A percentile compares a stretch with the other conserved stretches of the same genome.
Evolutionary conservation across 31 red algal species (phyloP).

Genomic region (Porphyra umbilicalis): DNA sequence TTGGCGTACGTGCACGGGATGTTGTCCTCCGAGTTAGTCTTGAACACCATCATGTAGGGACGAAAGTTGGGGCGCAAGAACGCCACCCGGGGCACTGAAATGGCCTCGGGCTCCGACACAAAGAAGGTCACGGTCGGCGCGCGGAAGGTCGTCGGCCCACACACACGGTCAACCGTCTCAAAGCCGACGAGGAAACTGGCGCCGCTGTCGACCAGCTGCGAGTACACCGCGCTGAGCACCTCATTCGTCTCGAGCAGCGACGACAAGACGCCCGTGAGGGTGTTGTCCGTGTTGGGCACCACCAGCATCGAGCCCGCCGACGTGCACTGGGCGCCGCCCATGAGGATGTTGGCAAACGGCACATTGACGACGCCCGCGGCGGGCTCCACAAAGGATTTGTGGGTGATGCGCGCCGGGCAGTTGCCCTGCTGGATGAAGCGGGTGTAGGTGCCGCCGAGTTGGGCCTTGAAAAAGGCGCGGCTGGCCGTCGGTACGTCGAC

Average conservation of each 20-base stretch:
- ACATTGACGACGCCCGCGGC: slow-evolving; percentile 31
- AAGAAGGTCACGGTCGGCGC: slow-evolving; percentile 41
- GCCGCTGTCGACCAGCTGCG: slow-evolving; percentile 13
- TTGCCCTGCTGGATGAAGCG: slow-evolving; percentile 49
- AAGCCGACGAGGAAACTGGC: slow-evolving; percentile 53
- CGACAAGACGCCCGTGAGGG: not conserved
- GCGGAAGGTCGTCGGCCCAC: slow-evolving; percentile 16
- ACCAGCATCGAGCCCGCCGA: slow-evolving; percentile 21
- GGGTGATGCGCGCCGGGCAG: slow-evolving; percentile 19
- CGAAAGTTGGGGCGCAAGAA: slow-evolving; percentile 23
- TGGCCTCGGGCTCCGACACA: slow-evolving; percentile 30
- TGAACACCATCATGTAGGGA: slow-evolving; percentile 56
- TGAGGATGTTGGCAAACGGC: slow-evolving; percentile 27
- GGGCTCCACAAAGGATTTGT: slow-evolving; percentile 3
- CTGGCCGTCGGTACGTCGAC: not conserved
- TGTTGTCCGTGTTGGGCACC: slow-evolving; percentile 5
- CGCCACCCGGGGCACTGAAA: slow-evolving; percentile 27
- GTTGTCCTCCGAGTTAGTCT: slow-evolving; percentile 3
- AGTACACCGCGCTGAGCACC: slow-evolving; percentile 24
- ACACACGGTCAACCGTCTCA: slow-evolving; percentile 28
- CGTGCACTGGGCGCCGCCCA: slow-evolving; percentile 34
- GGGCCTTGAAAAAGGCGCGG: not conserved
- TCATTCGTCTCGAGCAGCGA: not conserved
- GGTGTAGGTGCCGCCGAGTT: slow-evolving; percentile 6
- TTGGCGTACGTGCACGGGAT: not conserved